Percentiles rank a stretch among this genome's conserved stretches.
phyloP scores from a whole-genome alignment of 1,139 yeast species.

The Pneumocystis murina region DNA sequence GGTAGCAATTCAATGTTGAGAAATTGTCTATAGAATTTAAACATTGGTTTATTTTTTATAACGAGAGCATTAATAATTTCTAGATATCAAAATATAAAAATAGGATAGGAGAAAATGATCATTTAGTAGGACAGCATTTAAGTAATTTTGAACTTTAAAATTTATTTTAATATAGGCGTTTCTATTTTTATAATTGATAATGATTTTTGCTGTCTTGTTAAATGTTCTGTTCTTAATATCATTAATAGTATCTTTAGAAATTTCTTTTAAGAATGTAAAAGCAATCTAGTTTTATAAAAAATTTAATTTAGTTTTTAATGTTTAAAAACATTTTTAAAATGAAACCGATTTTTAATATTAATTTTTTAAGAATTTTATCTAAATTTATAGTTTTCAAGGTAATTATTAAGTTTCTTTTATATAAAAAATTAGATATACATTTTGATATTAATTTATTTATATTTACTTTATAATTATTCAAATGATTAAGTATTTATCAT shows the following conservation, averaged over 20 bases:
- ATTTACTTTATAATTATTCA: too few relatives aligned
- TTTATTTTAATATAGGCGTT: not conserved
- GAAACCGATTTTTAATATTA: not conserved
- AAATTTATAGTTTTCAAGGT: too few relatives aligned
- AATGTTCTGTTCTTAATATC: not conserved
- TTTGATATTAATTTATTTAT: too few relatives aligned
- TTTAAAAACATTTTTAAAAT: not conserved
- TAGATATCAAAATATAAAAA: not conserved
- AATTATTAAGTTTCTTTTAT: too few relatives aligned
- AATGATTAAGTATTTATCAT: too few relatives aligned
- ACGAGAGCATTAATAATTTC: not conserved
- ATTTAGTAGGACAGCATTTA: not conserved
- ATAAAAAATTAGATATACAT: too few relatives aligned
- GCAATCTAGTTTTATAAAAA: not conserved
- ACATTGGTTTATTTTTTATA: not conserved
- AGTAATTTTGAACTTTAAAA: not conserved
- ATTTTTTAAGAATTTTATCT: not conserved
- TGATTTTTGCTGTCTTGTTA: not conserved
- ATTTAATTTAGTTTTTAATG: not conserved
- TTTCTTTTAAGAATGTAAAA: not conserved
- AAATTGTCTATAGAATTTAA: not conserved
- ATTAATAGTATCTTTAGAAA: not conserved
- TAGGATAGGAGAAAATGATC: not conserved
- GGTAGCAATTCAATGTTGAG: not conserved
- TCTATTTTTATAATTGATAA: not conserved